Evolutionary conservation across 2,329 filamentous ascomycete species (phyloP), one percentile per base, ranked within the genome.

Genomic region (Rhynchosporium secalis): DNA sequence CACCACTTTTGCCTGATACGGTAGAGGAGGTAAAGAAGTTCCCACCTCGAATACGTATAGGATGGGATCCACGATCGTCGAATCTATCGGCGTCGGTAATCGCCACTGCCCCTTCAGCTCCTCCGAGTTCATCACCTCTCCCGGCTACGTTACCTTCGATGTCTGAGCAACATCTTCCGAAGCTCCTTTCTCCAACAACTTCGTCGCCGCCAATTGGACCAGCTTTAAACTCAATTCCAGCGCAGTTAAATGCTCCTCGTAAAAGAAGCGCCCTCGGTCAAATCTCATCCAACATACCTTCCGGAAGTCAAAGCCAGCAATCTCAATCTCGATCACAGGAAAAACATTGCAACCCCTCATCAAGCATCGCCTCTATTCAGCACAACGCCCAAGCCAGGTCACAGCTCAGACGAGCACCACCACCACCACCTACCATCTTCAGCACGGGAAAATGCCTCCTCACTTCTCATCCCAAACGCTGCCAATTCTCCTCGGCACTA

Each of bases 381-480:
- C 48, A 15, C 33, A 3, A 15, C 26, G 49, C 58, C 46, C 28
- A 5, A n/a, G n/a, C 12, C 49, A 36, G 38, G 41, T 40, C 10
- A 26, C 13, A 13, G 26, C 31, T 1, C 28, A 55, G 26, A 20
- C 20, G 20, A n/a, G 33, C 38, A 10, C 9, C 54, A 15, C 20
- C 47, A 33, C 40, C 15, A 8, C 47, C 43, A 7, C 47, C 60
- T 2, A 49, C 62, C 1, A 61, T 47, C 12, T 45, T 51, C 8
- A 64, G 66, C 20, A 64, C 51, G 15, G 64, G 70, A 0, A 60
- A 20, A 48, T 72, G 70, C 31, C 33, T 15, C 9, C 40, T 68
- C 6, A 62, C 56, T 36, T 10, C 9, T 10, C 33, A 36, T 3
- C 58, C 70, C 26, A 49, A 38, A 8, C 31, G 40, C 10, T 64